A percentile compares a stretch with the other conserved stretches of the same genome.
phyloP scores from a whole-genome alignment of 306 rosid species.

The Cucumis melo region DNA sequence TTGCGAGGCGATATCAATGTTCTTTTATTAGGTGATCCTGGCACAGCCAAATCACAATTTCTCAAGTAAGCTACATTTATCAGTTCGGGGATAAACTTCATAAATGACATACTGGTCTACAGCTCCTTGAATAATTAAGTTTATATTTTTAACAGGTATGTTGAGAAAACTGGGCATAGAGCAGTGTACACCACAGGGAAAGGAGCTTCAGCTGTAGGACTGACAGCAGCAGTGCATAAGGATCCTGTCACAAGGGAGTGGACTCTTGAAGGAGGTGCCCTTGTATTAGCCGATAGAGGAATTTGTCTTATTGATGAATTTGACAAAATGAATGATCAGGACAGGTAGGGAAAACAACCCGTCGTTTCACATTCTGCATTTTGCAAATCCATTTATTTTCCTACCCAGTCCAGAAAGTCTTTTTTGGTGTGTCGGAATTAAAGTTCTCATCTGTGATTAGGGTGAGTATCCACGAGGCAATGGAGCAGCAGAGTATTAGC shows the following conservation, averaged over 20 bases:
- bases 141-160: conserved; percentile 35
- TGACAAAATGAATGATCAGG: conserved; percentile 99
- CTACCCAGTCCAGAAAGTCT: not conserved
- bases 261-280: conserved; percentile 99
- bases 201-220: conserved; percentile 99
- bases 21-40: conserved; percentile 95
- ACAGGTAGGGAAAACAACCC: conserved; percentile 39
- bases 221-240: conserved; percentile 97
- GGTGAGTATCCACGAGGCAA: conserved; percentile 99
- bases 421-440: not conserved
- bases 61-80: conserved; percentile 46
- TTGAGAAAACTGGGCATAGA: conserved; percentile 95
- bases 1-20: conserved; percentile 89
- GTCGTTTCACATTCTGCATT: not conserved
- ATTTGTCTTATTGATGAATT: conserved; percentile 98
- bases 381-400: not conserved
- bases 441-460: conserved; percentile 25
- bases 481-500: conserved; percentile 99
- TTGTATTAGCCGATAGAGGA: conserved; percentile 95
- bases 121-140: not conserved
- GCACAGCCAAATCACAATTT: conserved; percentile 99
- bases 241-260: conserved; percentile 98
- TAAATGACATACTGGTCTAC: not conserved
- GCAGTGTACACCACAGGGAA: conserved; percentile 98
- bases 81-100: not conserved